These are phyloP conservation scores for Phialophora tarda DNA, from an alignment of 2,329 filamentous ascomycete genomes.

Conservation along the genomic window DNA sequence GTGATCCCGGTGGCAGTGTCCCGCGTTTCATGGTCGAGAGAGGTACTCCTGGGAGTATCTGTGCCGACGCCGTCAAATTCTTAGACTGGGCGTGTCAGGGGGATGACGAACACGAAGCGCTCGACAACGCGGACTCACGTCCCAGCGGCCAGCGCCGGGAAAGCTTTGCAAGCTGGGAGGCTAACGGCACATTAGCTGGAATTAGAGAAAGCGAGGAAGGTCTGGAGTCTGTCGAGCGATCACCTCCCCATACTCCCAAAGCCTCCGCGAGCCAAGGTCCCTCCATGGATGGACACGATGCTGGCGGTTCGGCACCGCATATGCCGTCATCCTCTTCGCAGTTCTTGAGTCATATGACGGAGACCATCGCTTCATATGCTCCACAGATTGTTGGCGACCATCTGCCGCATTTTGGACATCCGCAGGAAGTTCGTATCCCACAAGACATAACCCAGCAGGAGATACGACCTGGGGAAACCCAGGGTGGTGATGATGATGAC, in stretches of 20 bases:
- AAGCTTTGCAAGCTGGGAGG: constrained; percentile 39
- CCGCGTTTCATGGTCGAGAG: constrained; percentile 91
- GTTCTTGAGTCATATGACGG: constrained; percentile 41
- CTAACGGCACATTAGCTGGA: constrained; percentile 40
- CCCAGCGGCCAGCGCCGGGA: constrained; percentile 30
- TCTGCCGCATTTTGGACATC: constrained; percentile 32
- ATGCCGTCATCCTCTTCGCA: constrained; percentile 20
- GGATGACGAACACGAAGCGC: constrained; percentile 51
- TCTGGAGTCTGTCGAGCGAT: constrained; percentile 18
- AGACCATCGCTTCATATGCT: constrained; percentile 58
- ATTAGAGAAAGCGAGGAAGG: constrained; percentile 35
- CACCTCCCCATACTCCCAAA: constrained; percentile 21
- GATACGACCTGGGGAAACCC: constrained; percentile 2
- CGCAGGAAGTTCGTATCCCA: constrained; percentile 5
- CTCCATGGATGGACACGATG: not conserved
- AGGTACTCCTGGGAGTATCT: constrained; percentile 80
- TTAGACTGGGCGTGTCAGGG: constrained; percentile 73
- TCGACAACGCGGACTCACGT: constrained; percentile 25
- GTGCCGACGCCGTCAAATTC: constrained; percentile 79
- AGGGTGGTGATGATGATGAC: constrained; percentile 32
- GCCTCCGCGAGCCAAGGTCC: constrained; percentile 16
- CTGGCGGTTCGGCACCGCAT: constrained; percentile 3
- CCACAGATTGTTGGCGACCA: constrained; percentile 57
- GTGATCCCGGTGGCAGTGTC: constrained; percentile 85
- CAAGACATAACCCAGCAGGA: constrained; percentile 9